Base-by-base conservation (phyloP, 148 eudicot genomes). In the Cornus kousa region DNA sequence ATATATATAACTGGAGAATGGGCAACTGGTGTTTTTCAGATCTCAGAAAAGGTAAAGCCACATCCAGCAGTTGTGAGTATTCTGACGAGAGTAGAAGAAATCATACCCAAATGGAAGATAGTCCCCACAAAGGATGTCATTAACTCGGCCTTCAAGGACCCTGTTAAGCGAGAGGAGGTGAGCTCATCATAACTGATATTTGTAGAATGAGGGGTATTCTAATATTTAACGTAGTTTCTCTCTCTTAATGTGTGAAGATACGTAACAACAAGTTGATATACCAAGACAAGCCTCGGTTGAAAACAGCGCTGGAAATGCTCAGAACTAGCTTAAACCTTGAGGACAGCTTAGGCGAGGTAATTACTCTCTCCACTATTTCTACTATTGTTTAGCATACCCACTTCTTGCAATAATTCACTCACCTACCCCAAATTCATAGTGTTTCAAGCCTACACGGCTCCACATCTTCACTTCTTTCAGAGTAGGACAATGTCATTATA, bases 21-120 rank as follows among this genome's bases (percentile, higher is more conserved):
- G 59, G 19, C 59, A 2, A 62, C 5, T 17, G 23, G 66, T 62
- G 22, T 20, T 19, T 62, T 0, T 62, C 82, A 97, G 99, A 97
- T 97, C 77, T 94, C 98, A 4, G 99, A 97, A 89, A 94, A 97
- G 87, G 97, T 97, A 87, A 97, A 94, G 85, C 99, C 99, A n/a
- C 99, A 91, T 74, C 99, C 95, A 0, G 48, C 91, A 19, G 99
- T 97, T 68, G 82, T 97, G 48, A 92, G 80, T 77, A 53, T 94
- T 23, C 76, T 97, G 79, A 97, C 99, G 10, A 87, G 37, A 82
- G 94, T 94, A 74, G 99, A 97, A 74, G 98, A 97, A 74, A 73
- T 97, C 57, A 97, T 97, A 80, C 99, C 99, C 11, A 94, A 89
- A 84, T 97, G 99, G 99, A 97, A 97, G 90, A 97, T 97, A 37